These are phyloP conservation scores for Neonectria faginata DNA, from an alignment of 2,329 filamentous ascomycete species.

Conservation along the genomic window DNA sequence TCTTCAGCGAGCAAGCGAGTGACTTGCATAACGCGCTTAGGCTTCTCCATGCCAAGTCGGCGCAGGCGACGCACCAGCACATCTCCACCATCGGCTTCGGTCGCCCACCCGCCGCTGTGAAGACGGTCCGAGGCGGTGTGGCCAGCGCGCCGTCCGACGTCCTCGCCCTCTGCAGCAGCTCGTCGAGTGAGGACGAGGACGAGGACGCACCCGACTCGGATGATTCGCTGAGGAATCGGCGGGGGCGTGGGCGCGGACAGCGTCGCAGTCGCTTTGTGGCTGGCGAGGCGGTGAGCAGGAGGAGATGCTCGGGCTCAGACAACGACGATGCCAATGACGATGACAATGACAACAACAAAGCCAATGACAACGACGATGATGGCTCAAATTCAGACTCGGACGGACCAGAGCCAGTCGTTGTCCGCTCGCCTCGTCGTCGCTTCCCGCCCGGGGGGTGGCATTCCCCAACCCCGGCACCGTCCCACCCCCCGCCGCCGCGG, in stretches of 20 bases:
- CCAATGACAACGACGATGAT: conserved; percentile 5
- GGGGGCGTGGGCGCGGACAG: conserved; percentile 29
- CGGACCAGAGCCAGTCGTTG: neutral
- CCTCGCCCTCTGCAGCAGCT: conserved; percentile 36
- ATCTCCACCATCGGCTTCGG: conserved; percentile 51
- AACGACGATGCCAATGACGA: conserved; percentile 26
- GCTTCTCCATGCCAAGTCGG: conserved; percentile 53
- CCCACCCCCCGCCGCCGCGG: conserved; percentile 13
- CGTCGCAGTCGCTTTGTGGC: conserved; percentile 29
- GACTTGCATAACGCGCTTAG: conserved; percentile 50
- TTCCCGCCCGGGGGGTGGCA: conserved; percentile 1
- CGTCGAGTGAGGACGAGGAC: conserved; percentile 29
- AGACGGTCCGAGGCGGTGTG: conserved; percentile 23
- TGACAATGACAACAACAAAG: conserved; percentile 20
- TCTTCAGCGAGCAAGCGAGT: conserved; percentile 49
- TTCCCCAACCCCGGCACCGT: neutral
- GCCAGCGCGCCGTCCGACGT: conserved; percentile 33
- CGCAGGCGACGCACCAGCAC: conserved; percentile 50
- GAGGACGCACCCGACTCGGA: conserved; percentile 39
- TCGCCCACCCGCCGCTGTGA: conserved; percentile 30
- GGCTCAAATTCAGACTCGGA: neutral
- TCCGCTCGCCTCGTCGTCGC: conserved; percentile 11
- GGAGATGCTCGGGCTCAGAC: conserved; percentile 24
- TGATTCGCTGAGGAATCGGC: conserved; percentile 29
- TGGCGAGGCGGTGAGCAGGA: conserved; percentile 29